Evolutionary conservation across 129 eudicot genomes (phyloP).

Genomic region (Solidago caesia): DNA sequence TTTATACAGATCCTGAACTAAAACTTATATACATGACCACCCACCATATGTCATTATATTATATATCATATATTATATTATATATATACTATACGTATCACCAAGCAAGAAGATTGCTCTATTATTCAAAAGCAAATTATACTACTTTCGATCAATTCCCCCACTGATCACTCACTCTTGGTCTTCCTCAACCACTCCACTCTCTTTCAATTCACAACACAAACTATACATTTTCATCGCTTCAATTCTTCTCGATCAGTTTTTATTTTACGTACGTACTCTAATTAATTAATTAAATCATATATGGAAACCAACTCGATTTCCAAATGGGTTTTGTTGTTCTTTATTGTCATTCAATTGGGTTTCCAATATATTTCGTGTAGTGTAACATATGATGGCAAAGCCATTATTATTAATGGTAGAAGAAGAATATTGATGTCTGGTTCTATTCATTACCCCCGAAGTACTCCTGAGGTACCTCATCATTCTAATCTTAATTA

Average conservation of each 20-base stretch:
- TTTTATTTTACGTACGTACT: background rate
- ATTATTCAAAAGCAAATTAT: background rate
- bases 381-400: constrained; percentile 73
- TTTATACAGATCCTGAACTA: no score
- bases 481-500: background rate
- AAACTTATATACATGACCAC: no score
- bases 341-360: constrained; percentile 34
- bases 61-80: no score
- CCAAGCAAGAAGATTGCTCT: constrained; percentile 26
- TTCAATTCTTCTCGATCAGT: no score
- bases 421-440: constrained; percentile 79
- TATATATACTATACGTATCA: constrained; percentile 21
- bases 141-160: constrained; percentile 9
- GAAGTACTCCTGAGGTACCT: constrained; percentile 94
- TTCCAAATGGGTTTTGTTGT: constrained; percentile 37
- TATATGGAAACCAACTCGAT: constrained; percentile 45
- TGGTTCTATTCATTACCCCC: constrained; percentile 93
- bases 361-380: constrained; percentile 44
- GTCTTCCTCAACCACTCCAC: constrained; percentile 36
- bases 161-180: constrained; percentile 23
- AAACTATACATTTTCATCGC: background rate
- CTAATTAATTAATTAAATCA: constrained; percentile 9
- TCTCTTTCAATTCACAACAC: constrained; percentile 10
- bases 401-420: constrained; percentile 79
- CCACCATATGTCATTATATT: no score